Base-by-base conservation (phyloP, 129 eudicot genomes). In the Kitagawia praeruptora region DNA sequence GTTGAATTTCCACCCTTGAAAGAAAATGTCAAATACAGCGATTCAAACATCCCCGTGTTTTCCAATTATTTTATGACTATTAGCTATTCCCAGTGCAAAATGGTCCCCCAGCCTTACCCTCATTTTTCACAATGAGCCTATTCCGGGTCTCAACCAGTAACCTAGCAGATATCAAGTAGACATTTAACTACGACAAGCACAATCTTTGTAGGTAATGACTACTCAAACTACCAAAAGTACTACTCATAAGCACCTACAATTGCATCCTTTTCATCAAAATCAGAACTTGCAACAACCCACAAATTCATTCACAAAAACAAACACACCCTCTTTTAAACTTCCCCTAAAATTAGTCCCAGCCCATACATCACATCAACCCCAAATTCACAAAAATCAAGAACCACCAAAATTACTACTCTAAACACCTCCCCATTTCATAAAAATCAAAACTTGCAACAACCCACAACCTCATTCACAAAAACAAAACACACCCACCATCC, bases 321-420 rank as follows among this genome's bases (percentile, higher is more conserved):
- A 40, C 77, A 80, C 18, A 15, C 28, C 18, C 48, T 15, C 76
- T 31, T 9, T 28, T 3, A 53, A 82, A 76, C 23, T 21, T 25
- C 38, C 11, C 25, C 72, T 6, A 14, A 53, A 44, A 66, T 44
- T 41, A 42, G 41, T 37, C 66, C 34, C 11, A 76, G 13, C 8
- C 16, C 28, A 81, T 7, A 28, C 19, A 37, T 72, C 19, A 7
- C 28, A 48, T 27, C 76, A 39, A 86, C 85, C 84, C 85, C 85
- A 56, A 75, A 83, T 51, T 80, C 27, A 54, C 47, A 53, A 34
- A 69, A 73, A 44, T 28, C 48, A 23, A 71, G 23, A 70, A 28
- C 41, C 4, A 21, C 63, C 13, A 38, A 38, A 16, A 34, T 12
- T 54, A 54, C 63, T 3, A 54, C 27, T 54, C 8, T 23, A 54